phyloP scores from a whole-genome alignment of 2,329 filamentous ascomycete species.

The Exophiala mesophila region DNA sequence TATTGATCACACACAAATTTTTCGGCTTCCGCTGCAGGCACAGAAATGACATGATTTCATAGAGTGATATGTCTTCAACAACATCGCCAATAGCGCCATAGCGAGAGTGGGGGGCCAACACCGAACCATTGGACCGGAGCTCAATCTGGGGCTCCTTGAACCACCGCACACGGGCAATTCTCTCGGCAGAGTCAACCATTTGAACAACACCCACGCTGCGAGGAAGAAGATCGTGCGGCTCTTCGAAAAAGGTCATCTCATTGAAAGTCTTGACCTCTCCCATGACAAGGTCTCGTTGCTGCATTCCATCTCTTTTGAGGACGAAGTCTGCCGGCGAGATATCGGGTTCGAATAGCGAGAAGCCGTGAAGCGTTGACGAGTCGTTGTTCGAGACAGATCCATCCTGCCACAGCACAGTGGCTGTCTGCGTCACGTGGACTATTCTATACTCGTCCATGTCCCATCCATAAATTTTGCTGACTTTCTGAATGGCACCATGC shows the following conservation, averaged over 20 bases:
- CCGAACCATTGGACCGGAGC: slow-evolving; percentile 30
- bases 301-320: slow-evolving; percentile 40
- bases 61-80: slow-evolving; percentile 52
- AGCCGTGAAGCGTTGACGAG: slow-evolving; percentile 38
- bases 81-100: slow-evolving; percentile 40
- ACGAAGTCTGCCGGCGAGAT: slow-evolving; percentile 56
- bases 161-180: slow-evolving; percentile 55
- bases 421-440: slow-evolving; percentile 44
- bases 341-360: slow-evolving; percentile 43
- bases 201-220: slow-evolving; percentile 54
- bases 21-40: slow-evolving; percentile 46
- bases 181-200: slow-evolving; percentile 50
- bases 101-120: slow-evolving; percentile 39
- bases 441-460: slow-evolving; percentile 56
- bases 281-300: slow-evolving; percentile 11
- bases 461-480: slow-evolving; percentile 48
- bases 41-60: slow-evolving; percentile 52
- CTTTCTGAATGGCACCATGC: slow-evolving; percentile 40
- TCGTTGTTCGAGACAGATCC: slow-evolving; percentile 45
- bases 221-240: slow-evolving; percentile 34
- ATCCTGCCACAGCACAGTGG: slow-evolving; percentile 57
- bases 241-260: slow-evolving; percentile 27
- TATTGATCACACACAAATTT: slow-evolving; percentile 46
- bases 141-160: slow-evolving; percentile 39
- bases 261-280: slow-evolving; percentile 20